Base-by-base conservation (phyloP, 192 early-diverging fungal species). In the Coemansia erecta region DNA sequence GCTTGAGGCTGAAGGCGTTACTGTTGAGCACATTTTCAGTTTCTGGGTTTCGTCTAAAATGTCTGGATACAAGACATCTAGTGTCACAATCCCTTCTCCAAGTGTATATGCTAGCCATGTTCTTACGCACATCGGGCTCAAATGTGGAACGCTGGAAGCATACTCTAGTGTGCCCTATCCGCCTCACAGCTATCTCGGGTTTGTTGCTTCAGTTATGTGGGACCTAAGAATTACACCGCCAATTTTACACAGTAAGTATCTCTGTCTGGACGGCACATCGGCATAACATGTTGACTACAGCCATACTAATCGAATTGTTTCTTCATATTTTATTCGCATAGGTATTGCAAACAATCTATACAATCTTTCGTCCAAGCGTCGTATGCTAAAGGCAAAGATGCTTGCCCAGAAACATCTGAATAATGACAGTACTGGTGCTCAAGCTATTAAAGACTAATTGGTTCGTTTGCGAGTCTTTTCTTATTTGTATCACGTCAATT, bases 21-120 rank as follows among this genome's bases (percentile, higher is more conserved):
- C 87, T 21, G 93, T 98, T 33, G 85, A 96, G 68, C 86, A 93
- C 72, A 72, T 96, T 44, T 94, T 93, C 58, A 91, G 91, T 24
- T 94, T 90, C 70, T 98, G 94, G 87, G 94, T 96, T 48, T 82
- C 86, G n/a, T 91, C 94, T 3, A 86, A 87, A 41, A 96, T 98
- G 94, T 89, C 85, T 48, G 97, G 96, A 64, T 93, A 96, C 66
- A 82, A 94, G 61, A 85, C 82, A 28, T 70, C 92, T n/a, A 81
- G 83, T 40, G 77, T 85, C 26, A 58, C 88, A 17, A 89, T 92
- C 35, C 95, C 95, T 9, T 82, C 86, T 22, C 83, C 94, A 35
- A 84, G 84, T 39, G 68, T 80, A 22, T 98, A 90, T 75, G 95
- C 94, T 8, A 70, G 74, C 15, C 68, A 82, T 28, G 91, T 90